phyloP scores from a whole-genome alignment of 148 eudicot genomes.

The Vaccinium myrtillus region DNA sequence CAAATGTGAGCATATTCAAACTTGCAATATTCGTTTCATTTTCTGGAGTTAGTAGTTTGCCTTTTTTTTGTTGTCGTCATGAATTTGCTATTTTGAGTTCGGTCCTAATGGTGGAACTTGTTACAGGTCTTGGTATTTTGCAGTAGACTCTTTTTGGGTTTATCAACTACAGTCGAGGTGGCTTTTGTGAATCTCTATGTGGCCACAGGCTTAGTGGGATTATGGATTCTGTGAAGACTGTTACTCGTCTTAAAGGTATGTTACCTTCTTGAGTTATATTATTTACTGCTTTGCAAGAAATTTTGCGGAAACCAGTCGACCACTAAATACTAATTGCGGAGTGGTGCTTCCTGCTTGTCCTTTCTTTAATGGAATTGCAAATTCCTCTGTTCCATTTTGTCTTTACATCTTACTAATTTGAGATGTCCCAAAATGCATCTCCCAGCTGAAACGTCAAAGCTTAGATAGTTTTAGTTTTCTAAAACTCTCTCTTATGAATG shows the following conservation, averaged over 20 bases:
- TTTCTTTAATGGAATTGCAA: not conserved
- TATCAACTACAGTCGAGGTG: slow-evolving; percentile 16
- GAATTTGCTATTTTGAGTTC: not conserved
- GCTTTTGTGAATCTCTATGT: slow-evolving; percentile 51
- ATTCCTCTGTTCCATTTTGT: not conserved
- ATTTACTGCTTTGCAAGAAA: not conserved
- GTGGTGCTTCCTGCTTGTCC: not conserved
- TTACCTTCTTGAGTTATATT: not conserved
- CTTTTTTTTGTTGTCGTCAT: not conserved
- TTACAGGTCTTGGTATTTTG: slow-evolving; percentile 15
- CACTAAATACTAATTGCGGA: not conserved
- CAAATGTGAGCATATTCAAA: too few species aligned
- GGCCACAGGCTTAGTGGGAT: slow-evolving; percentile 65
- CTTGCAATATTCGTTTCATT: not conserved
- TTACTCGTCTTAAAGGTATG: slow-evolving; percentile 52
- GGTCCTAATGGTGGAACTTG: not conserved
- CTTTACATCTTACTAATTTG: not conserved
- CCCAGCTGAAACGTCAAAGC: not conserved
- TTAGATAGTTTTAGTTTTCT: not conserved
- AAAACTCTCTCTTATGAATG: not conserved
- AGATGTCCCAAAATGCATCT: not conserved
- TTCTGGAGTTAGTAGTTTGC: not conserved
- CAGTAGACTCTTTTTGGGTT: slow-evolving; percentile 15
- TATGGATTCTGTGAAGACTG: slow-evolving; percentile 55
- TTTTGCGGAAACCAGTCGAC: not conserved